Percentiles rank a stretch among this genome's conserved stretches.
phyloP scores from a whole-genome alignment of 2,329 filamentous ascomycete genomes.

The Penicillium sp. region DNA sequence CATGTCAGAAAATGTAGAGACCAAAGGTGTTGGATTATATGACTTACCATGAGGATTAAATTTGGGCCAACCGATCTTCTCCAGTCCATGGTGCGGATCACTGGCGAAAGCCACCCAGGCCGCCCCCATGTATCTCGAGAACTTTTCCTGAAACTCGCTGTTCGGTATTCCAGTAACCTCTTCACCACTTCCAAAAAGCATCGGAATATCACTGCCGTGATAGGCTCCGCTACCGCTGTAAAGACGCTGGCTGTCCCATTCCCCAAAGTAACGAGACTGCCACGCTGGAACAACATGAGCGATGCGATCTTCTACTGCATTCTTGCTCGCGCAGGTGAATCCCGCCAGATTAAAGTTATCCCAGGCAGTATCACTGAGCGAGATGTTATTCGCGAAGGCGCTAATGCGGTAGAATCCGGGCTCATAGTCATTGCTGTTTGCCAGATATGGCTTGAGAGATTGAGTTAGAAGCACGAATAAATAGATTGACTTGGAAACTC shows the following conservation, averaged over 20 bases:
- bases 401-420: constrained; percentile 54
- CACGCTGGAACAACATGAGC: constrained; percentile 45
- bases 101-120: constrained; percentile 49
- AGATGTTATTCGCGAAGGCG: constrained; percentile 45
- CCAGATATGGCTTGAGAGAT: constrained; percentile 41
- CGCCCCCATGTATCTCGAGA: constrained; percentile 44
- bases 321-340: constrained; percentile 52
- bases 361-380: constrained; percentile 46
- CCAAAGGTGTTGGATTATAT: neutral
- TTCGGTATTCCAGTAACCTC: constrained; percentile 46
- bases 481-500: constrained; percentile 1
- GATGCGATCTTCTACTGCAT: constrained; percentile 43
- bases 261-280: constrained; percentile 54
- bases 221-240: constrained; percentile 54
- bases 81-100: constrained; percentile 43
- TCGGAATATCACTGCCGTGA: constrained; percentile 54
- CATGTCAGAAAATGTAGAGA: neutral
- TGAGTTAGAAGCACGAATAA: neutral
- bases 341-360: constrained; percentile 48
- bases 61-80: constrained; percentile 43
- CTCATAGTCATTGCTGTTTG: constrained; percentile 53
- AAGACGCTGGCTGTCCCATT: constrained; percentile 55
- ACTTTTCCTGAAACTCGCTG: constrained; percentile 32
- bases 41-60: constrained; percentile 30
- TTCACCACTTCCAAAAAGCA: constrained; percentile 51